A percentile compares a stretch with the other conserved stretches of the same genome.
Evolutionary conservation across 2,329 filamentous ascomycete genomes (phyloP).

Genomic region (Clarireedia monteithiana): DNA sequence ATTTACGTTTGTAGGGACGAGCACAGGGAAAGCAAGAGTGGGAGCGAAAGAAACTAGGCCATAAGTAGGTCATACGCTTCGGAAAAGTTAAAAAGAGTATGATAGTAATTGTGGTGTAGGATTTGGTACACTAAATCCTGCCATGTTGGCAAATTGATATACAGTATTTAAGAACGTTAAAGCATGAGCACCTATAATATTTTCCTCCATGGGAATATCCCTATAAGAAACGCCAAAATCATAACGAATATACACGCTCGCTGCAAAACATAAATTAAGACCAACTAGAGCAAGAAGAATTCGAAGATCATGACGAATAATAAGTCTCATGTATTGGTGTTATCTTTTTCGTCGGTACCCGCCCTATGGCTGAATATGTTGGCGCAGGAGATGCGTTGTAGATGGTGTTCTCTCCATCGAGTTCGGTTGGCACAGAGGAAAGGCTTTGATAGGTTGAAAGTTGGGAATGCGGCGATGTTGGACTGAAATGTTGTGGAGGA

Average conservation of each 20-base stretch:
- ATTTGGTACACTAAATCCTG: neutral
- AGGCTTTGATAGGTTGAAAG: neutral
- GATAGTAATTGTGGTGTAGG: too few species aligned
- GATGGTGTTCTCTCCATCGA: neutral
- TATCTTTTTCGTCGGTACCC: constrained; percentile 10
- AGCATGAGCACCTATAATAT: neutral
- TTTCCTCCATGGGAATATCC: neutral
- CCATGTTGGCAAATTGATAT: neutral
- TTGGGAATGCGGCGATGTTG: constrained; percentile 11
- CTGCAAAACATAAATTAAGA: neutral
- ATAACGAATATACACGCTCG: neutral
- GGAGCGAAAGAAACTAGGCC: too few species aligned
- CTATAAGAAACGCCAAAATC: neutral
- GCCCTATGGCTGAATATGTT: constrained; percentile 14
- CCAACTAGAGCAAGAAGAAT: neutral
- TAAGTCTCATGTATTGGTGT: constrained; percentile 16
- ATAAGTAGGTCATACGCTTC: too few species aligned
- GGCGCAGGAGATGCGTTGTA: constrained; percentile 11
- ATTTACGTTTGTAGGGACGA: too few species aligned
- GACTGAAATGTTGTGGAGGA: neutral
- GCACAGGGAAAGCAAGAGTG: too few species aligned
- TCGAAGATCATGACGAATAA: constrained; percentile 14
- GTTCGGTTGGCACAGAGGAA: neutral
- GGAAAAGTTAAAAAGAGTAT: too few species aligned
- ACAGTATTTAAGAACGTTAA: neutral